These are phyloP conservation scores for Xylariales sp. DNA, from an alignment of 2,329 filamentous ascomycete species.

Conservation along the genomic window DNA sequence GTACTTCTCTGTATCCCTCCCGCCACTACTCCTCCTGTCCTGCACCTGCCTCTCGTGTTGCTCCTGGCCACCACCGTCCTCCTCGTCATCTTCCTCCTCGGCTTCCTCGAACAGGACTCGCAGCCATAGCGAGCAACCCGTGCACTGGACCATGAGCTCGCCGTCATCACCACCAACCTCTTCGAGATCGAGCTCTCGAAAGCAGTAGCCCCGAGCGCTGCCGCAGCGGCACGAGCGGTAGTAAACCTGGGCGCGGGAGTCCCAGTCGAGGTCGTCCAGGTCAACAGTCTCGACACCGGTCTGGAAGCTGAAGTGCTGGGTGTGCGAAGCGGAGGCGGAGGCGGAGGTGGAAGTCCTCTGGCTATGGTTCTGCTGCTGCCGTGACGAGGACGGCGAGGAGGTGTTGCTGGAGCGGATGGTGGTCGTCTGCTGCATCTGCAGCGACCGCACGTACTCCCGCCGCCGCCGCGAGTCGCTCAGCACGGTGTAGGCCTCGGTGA, in stretches of 20 bases:
- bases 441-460: conserved; percentile 48
- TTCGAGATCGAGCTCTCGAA: conserved; percentile 56
- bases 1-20: conserved; percentile 9
- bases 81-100: conserved; percentile 28
- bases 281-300: conserved; percentile 62
- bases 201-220: conserved; percentile 55
- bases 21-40: conserved; percentile 10
- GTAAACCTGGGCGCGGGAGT: conserved; percentile 46
- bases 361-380: conserved; percentile 9
- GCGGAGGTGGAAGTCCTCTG: conserved; percentile 13
- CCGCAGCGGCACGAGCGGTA: conserved; percentile 59
- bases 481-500: conserved; percentile 53
- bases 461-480: conserved; percentile 48
- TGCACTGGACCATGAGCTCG: conserved; percentile 60
- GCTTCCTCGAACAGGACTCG: conserved; percentile 59
- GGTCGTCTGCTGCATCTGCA: conserved; percentile 28
- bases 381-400: conserved; percentile 5
- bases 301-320: conserved; percentile 13
- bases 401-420: conserved; percentile 5
- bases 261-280: conserved; percentile 58
- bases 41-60: conserved; percentile 10
- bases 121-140: conserved; percentile 64
- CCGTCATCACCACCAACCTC: conserved; percentile 52
- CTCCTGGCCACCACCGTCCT: conserved; percentile 4
- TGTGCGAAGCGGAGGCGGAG: conserved; percentile 7